These are phyloP conservation scores for Cladosporium sp. DNA, from an alignment of 2,329 filamentous ascomycete species.

Conservation along the genomic window DNA sequence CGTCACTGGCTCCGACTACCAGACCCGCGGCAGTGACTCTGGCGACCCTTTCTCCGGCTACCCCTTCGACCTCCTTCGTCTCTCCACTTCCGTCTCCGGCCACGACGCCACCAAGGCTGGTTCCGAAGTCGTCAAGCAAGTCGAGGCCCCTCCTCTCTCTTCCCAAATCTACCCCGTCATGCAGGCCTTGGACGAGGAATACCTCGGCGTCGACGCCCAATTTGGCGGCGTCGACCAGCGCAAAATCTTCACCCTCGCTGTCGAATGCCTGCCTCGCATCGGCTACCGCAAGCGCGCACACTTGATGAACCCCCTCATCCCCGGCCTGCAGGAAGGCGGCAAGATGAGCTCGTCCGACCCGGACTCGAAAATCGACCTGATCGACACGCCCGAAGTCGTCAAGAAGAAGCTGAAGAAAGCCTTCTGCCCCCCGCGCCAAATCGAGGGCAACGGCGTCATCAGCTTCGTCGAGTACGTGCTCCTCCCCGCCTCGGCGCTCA, in stretches of 20 bases:
- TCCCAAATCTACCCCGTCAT: conserved; percentile 80
- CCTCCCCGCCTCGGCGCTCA: conserved; percentile 68
- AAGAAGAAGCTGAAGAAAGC: conserved; percentile 84
- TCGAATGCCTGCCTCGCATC: conserved; percentile 77
- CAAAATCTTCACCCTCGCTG: conserved; percentile 82
- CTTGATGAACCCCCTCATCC: conserved; percentile 83
- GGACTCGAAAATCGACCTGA: conserved; percentile 88
- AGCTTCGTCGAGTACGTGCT: conserved; percentile 84
- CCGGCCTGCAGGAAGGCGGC: conserved; percentile 66
- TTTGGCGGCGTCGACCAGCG: conserved; percentile 82
- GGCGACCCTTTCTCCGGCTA: conserved; percentile 61
- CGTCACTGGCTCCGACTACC: conserved; percentile 63
- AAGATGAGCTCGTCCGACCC: conserved; percentile 72
- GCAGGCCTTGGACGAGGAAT: conserved; percentile 86
- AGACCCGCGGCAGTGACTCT: conserved; percentile 47
- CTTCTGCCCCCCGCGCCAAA: conserved; percentile 65
- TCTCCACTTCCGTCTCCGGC: conserved; percentile 66
- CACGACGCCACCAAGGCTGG: conserved; percentile 86
- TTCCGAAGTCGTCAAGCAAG: conserved; percentile 91
- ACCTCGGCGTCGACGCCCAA: conserved; percentile 82
- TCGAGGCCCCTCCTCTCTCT: conserved; percentile 66
- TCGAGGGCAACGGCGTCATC: conserved; percentile 82
- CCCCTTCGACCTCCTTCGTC: conserved; percentile 80
- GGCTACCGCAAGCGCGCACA: conserved; percentile 75
- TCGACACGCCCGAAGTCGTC: conserved; percentile 71